A percentile compares a stretch with the other conserved stretches of the same genome.
Evolutionary conservation across 1,139 yeast species (phyloP).

Genomic region (Candida mesenterica): DNA sequence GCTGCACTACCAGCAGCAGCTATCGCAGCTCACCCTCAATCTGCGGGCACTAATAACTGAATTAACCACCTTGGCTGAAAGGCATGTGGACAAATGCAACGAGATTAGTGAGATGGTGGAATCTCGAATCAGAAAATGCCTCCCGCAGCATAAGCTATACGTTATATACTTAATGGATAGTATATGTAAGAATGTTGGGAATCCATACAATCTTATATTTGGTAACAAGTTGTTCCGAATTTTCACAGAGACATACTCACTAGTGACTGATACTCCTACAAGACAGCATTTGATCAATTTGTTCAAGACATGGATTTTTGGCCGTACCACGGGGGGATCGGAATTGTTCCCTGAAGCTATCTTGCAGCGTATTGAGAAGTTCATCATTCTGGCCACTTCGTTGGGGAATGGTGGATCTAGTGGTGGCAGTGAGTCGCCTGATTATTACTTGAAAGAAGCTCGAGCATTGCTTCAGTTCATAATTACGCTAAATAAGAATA

Average conservation of each 20-base stretch:
- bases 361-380: constrained; percentile 35
- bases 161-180: constrained; percentile 43
- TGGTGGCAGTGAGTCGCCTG: constrained; percentile 15
- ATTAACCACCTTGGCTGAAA: constrained; percentile 39
- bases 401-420: constrained; percentile 11
- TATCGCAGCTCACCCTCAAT: constrained; percentile 36
- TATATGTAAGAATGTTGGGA: constrained; percentile 43
- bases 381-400: constrained; percentile 41
- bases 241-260: constrained; percentile 39
- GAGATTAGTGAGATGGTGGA: constrained; percentile 35
- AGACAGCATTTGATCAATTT: constrained; percentile 37
- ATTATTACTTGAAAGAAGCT: constrained; percentile 22
- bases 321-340: constrained; percentile 33
- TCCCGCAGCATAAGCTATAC: constrained; percentile 41
- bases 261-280: constrained; percentile 40
- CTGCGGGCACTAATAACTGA: constrained; percentile 41
- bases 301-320: constrained; percentile 41
- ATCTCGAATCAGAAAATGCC: constrained; percentile 33
- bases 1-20: constrained; percentile 31
- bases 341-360: constrained; percentile 34
- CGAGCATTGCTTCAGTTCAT: constrained; percentile 20
- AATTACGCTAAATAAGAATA: constrained; percentile 14
- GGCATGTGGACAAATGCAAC: constrained; percentile 28
- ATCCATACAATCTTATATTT: constrained; percentile 43
- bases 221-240: constrained; percentile 32